Conservation (phyloP, 148 eudicot species). For the Vaccinium darrowii region DNA sequence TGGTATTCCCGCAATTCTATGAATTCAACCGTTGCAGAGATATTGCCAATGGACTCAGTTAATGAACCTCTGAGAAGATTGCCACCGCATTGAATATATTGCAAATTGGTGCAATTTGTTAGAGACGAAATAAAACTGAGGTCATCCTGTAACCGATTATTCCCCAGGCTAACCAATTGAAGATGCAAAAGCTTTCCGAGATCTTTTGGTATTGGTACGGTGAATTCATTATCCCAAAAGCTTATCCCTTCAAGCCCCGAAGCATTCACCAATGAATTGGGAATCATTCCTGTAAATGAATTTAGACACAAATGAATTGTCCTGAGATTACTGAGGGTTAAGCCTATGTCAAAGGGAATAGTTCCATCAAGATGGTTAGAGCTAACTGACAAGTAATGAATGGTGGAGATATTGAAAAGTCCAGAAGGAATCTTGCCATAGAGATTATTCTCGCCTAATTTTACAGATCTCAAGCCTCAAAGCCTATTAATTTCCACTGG, state of each 20-base stretch:
- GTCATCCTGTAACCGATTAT: not conserved
- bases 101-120: not conserved
- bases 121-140: not conserved
- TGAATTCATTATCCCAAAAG: not conserved
- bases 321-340: not conserved
- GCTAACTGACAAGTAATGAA: too few species aligned
- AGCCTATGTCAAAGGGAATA: not conserved
- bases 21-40: not conserved
- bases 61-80: not conserved
- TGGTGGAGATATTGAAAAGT: too few species aligned
- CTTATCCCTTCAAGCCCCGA: not conserved
- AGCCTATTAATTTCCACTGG: too few species aligned
- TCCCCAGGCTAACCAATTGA: not conserved
- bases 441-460: too few species aligned
- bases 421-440: too few species aligned
- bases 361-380: not conserved
- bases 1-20: not conserved
- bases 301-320: too few species aligned
- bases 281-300: not conserved
- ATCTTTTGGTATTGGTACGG: not conserved
- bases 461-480: too few species aligned
- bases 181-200: not conserved
- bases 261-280: not conserved
- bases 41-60: not conserved
- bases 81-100: rapidly evolving